These are phyloP conservation scores for Hypsizygus ulmarius DNA, from an alignment of 1,284 basidiomycete species.

Conservation along the genomic window DNA sequence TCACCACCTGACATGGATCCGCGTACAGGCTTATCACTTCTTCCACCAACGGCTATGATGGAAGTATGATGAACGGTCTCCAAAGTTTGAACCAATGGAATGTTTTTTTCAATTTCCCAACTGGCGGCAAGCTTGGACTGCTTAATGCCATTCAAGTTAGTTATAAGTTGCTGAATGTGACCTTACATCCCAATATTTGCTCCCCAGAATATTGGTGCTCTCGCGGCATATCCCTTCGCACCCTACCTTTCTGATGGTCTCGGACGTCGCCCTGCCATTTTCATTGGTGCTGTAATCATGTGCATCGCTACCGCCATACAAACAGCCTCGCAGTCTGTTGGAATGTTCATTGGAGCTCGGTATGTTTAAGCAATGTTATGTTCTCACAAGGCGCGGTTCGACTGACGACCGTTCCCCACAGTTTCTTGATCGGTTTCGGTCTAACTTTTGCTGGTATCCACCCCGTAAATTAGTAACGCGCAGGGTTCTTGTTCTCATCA, in stretches of 20 bases:
- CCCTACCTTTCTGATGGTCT: constrained; percentile 69
- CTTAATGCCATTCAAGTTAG: constrained; percentile 75
- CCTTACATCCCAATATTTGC: not conserved
- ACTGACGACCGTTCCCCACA: constrained; percentile 18
- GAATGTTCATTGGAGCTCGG: constrained; percentile 82
- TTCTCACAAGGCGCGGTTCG: constrained; percentile 2
- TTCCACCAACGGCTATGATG: constrained; percentile 75
- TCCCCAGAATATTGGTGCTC: constrained; percentile 58
- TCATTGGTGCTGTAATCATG: constrained; percentile 65
- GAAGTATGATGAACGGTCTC: constrained; percentile 75
- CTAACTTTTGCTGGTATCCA: constrained; percentile 61
- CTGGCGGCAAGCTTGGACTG: constrained; percentile 58
- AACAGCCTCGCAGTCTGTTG: constrained; percentile 66
- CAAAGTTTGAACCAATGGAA: constrained; percentile 65
- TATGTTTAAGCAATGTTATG: constrained; percentile 23
- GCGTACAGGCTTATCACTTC: constrained; percentile 63
- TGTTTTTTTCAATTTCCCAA: constrained; percentile 53
- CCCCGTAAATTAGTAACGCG: not conserved
- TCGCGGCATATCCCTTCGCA: constrained; percentile 67
- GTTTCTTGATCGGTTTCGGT: constrained; percentile 79
- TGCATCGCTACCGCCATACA: constrained; percentile 65
- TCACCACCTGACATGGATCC: constrained; percentile 3
- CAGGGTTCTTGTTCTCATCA: not conserved
- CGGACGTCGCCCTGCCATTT: constrained; percentile 62
- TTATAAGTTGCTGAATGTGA: constrained; percentile 1